Evolutionary conservation across 2,329 filamentous ascomycete species (phyloP).

Genomic region (Aspergillus ruber): DNA sequence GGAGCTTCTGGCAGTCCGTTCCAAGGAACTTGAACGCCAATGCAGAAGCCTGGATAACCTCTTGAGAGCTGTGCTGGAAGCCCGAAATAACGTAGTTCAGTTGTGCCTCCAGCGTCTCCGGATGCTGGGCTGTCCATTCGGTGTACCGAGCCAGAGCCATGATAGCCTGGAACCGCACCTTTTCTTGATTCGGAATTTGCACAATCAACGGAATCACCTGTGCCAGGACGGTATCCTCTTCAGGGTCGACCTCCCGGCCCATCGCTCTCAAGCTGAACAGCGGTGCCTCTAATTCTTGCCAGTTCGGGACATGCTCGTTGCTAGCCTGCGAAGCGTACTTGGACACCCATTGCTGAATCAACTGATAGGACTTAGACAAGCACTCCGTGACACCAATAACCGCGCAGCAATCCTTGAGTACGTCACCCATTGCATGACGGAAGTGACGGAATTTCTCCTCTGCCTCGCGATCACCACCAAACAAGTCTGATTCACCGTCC

Average conservation of each 20-base stretch:
- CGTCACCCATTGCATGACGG: conserved; percentile 94
- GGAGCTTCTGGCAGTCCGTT: conserved; percentile 80
- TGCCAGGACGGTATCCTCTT: conserved; percentile 79
- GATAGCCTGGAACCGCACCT: conserved; percentile 95
- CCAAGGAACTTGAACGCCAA: conserved; percentile 97
- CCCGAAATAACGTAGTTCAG: conserved; percentile 93
- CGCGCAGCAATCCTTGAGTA: conserved; percentile 92
- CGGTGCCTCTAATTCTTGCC: conserved; percentile 93
- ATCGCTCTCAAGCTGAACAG: conserved; percentile 93
- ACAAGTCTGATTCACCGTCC: conserved; percentile 71
- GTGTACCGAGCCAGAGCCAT: conserved; percentile 97
- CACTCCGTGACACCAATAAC: conserved; percentile 92
- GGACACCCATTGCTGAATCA: conserved; percentile 83
- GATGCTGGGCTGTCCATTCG: conserved; percentile 92
- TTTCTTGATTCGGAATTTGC: conserved; percentile 91
- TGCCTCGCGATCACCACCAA: conserved; percentile 89
- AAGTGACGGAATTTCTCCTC: conserved; percentile 98
- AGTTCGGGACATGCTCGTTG: conserved; percentile 73
- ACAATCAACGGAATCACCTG: conserved; percentile 90
- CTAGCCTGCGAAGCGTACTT: conserved; percentile 71
- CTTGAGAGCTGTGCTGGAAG: conserved; percentile 80
- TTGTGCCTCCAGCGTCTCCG: conserved; percentile 84
- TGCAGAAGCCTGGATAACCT: conserved; percentile 85
- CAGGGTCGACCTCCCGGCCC: conserved; percentile 88
- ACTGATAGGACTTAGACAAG: conserved; percentile 75